phyloP scores from a whole-genome alignment of 805 yeast species.

The Metschnikowia bowlesiae region DNA sequence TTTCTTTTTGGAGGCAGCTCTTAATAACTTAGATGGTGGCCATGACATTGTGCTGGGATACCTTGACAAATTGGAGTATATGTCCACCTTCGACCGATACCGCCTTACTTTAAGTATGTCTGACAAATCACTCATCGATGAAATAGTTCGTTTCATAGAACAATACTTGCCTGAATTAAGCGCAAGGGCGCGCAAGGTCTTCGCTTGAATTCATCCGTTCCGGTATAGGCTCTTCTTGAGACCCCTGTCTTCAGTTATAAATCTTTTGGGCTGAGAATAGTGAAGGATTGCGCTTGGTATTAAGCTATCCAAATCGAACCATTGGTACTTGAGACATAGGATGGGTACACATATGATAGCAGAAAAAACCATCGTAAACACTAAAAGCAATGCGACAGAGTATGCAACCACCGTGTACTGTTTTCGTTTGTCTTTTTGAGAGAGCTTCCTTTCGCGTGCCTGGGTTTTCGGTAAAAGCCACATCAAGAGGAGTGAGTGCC shows the following conservation, averaged over 20 bases:
- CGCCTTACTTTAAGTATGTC: constrained; percentile 33
- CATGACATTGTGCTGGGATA: neutral
- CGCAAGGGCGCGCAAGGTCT: neutral
- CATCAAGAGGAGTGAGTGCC: constrained; percentile 63
- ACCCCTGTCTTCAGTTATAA: constrained; percentile 30
- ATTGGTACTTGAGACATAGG: constrained; percentile 6
- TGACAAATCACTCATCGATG: constrained; percentile 16
- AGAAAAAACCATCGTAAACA: constrained; percentile 3
- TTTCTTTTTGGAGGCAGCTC: constrained; percentile 44
- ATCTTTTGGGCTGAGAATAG: constrained; percentile 42
- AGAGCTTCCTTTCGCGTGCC: constrained; percentile 33
- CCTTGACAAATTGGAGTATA: constrained; percentile 4
- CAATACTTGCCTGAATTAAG: neutral
- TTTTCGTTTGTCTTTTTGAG: constrained; percentile 15
- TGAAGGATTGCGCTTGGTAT: constrained; percentile 33
- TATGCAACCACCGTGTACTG: constrained; percentile 3
- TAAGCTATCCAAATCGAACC: constrained; percentile 7
- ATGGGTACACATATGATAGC: constrained; percentile 6
- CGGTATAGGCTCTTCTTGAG: constrained; percentile 19
- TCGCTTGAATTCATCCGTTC: constrained; percentile 2
- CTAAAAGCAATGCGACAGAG: constrained; percentile 3
- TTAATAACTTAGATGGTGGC: neutral
- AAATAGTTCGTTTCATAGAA: constrained; percentile 3
- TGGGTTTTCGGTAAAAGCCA: constrained; percentile 62
- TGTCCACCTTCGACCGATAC: constrained; percentile 23